phyloP scores from a whole-genome alignment of 495 filamentous ascomycete genomes.

The Schizothecium vesticola region DNA sequence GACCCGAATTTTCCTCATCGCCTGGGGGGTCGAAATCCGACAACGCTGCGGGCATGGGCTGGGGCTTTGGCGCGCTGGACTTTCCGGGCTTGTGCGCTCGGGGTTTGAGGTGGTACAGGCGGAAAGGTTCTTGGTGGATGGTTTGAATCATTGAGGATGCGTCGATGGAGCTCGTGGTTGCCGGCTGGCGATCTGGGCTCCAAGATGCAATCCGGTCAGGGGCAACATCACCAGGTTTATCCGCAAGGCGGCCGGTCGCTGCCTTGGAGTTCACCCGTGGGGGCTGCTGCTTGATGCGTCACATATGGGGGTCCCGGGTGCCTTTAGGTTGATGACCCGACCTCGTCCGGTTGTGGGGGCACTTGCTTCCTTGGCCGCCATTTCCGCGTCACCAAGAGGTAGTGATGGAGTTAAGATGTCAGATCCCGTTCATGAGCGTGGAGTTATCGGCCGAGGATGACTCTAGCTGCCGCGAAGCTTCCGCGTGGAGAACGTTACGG shows the following conservation, averaged over 20 bases:
- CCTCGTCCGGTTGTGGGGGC: not conserved
- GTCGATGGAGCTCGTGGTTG: not conserved
- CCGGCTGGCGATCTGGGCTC: not conserved
- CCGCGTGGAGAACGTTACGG: no score
- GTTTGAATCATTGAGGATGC: not conserved
- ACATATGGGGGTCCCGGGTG: not conserved
- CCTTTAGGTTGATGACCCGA: not conserved
- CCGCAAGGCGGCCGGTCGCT: not conserved
- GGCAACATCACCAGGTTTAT: not conserved
- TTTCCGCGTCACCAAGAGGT: not conserved
- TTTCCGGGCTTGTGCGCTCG: not conserved
- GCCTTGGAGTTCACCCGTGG: not conserved
- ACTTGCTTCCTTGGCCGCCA: not conserved
- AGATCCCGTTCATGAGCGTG: not conserved
- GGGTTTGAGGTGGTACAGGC: not conserved
- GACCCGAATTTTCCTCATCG: not conserved
- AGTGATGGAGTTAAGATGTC: not conserved
- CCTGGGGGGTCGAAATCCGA: not conserved
- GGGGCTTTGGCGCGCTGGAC: not conserved
- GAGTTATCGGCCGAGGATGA: not conserved
- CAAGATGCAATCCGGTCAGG: not conserved
- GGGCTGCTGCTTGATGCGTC: not conserved
- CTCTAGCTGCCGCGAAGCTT: not conserved
- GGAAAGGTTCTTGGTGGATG: not conserved
- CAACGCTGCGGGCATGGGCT: not conserved